Base-by-base conservation (phyloP, 2,329 filamentous ascomycete species). In the Dactylella cylindrospora region DNA sequence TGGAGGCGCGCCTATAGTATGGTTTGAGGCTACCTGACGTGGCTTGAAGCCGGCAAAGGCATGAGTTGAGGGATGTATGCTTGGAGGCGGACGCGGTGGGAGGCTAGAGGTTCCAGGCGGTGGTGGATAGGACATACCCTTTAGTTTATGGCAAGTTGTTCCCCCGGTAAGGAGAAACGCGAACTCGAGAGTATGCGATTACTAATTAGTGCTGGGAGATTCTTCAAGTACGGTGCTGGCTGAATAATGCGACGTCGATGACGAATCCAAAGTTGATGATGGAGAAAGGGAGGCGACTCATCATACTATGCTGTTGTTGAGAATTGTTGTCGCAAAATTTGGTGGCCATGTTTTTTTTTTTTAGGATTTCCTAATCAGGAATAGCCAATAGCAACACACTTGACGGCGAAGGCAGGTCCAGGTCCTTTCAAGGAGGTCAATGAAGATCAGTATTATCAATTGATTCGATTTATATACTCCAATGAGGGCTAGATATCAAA, bases 41-140 rank as follows among this genome's bases (percentile, higher is more conserved):
- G 82, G 82, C 65, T 79, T 78, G 70, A 84, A 84, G 49, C 76
- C 77, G 50, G 76, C 77, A 70, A 79, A 81, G 62, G 77, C 71
- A 61, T 73, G 72, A 40, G 71, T 71, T 83, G 77, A 46, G 83
- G 80, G 33, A 88, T 87, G 84, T 65, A 88, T 83, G 67, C 88
- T 88, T 31, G 94, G 84, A 68, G 85, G 88, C 70, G 72, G 80
- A 76, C 69, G 78, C 26, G 74, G 69, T 68, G 73, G 66, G 60
- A 72, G 67, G 72, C 71, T 70, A 73, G 77, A 73, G 73, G 81
- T 76, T 80, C 86, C 86, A 88, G 88, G 85, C 85, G 86, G 85
- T 72, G 84, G 85, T 75, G 86, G 85, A 80, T 88, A 88, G 76
- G 86, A 85, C 88, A 91, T 91, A 61, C 55, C 55, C 55, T 61